Percentiles rank a stretch among this genome's conserved stretches.
Evolutionary conservation across 805 yeast genomes (phyloP).

Genomic region (Candida ovalis): DNA sequence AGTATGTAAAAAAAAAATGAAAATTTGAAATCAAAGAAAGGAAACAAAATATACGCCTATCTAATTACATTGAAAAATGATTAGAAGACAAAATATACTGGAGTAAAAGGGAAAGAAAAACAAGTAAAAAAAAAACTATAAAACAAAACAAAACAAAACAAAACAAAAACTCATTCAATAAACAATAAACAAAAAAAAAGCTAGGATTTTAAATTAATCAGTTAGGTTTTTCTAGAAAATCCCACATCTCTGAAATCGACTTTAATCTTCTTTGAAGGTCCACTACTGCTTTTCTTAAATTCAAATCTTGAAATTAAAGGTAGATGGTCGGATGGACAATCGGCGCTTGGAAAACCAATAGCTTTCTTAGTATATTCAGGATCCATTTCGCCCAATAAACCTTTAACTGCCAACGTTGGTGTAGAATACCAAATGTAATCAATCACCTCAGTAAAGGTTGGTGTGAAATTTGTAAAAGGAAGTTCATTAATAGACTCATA

Average conservation of each 20-base stretch:
- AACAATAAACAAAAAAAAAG: background rate
- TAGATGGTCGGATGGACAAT: slow-evolving; percentile 92
- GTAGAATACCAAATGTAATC: slow-evolving; percentile 97
- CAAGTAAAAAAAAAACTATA: background rate
- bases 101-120: background rate
- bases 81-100: background rate
- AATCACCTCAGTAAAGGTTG: slow-evolving; percentile 86
- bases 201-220: no score
- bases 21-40: background rate
- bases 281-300: slow-evolving; percentile 44
- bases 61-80: background rate
- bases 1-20: background rate
- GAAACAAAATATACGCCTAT: background rate
- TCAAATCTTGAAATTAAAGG: slow-evolving; percentile 80
- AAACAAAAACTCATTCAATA: background rate
- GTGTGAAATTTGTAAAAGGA: slow-evolving; percentile 93
- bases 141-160: background rate
- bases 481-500: slow-evolving; percentile 83
- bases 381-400: slow-evolving; percentile 82
- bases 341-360: slow-evolving; percentile 91
- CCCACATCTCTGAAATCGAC: slow-evolving; percentile 28
- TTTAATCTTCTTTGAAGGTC: slow-evolving; percentile 18
- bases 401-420: slow-evolving; percentile 72
- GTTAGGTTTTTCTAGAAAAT: slow-evolving; percentile 27
- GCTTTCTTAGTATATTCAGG: slow-evolving; percentile 67